A percentile compares a stretch with the other conserved stretches of the same genome.
phyloP scores from a whole-genome alignment of 139 green algal species.

The Asterochloris sp. region DNA sequence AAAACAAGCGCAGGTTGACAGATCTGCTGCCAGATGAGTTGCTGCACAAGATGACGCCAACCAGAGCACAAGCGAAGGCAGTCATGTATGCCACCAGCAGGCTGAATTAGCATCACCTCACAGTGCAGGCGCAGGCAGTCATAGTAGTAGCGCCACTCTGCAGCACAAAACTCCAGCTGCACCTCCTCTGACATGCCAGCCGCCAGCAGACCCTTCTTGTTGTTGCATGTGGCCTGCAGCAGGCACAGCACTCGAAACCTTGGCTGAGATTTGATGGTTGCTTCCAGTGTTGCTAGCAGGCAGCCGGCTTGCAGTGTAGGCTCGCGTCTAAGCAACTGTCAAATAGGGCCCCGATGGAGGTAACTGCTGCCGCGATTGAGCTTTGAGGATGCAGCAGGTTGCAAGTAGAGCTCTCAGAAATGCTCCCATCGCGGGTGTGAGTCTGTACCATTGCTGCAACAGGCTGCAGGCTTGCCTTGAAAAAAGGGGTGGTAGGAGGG shows the following conservation, averaged over 20 bases:
- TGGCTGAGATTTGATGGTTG: background rate
- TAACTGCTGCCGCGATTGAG: too few species aligned
- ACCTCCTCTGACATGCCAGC: conserved; percentile 53
- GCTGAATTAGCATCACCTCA: conserved; percentile 27
- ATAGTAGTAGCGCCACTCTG: conserved; percentile 58
- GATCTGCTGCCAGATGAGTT: background rate
- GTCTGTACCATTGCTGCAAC: background rate
- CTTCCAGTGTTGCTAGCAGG: background rate
- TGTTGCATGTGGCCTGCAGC: conserved; percentile 34
- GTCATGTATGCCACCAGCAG: background rate
- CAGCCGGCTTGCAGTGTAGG: background rate
- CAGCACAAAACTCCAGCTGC: conserved; percentile 47
- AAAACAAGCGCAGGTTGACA: background rate
- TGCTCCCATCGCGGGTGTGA: background rate
- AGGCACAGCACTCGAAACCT: too few species aligned
- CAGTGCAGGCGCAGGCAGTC: conserved; percentile 52
- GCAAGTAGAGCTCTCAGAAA: background rate
- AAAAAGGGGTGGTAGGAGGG: conserved; percentile 2
- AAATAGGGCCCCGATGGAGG: too few species aligned
- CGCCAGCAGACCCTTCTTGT: conserved; percentile 49
- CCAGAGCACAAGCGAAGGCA: background rate
- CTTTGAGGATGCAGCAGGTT: background rate
- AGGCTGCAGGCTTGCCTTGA: background rate
- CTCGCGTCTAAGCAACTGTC: background rate
- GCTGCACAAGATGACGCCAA: background rate